Conservation (phyloP, 805 yeast genomes). For the Ogataea paraovalis region DNA sequence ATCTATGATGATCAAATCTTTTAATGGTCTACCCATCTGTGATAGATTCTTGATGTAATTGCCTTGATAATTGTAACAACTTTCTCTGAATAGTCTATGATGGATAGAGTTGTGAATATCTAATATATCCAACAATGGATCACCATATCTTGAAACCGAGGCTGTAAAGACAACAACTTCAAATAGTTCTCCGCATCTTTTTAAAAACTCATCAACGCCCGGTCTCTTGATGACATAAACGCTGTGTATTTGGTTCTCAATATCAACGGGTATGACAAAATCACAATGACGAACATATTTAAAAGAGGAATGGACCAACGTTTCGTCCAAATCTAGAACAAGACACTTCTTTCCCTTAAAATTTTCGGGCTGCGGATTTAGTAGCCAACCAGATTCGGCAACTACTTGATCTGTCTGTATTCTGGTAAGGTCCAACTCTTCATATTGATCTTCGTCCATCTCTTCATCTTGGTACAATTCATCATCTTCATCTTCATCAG, state of each 20-base stretch:
- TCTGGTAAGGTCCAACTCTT: constrained; percentile 52
- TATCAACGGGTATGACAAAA: constrained; percentile 95
- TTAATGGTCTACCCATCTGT: constrained; percentile 88
- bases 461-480: constrained; percentile 16
- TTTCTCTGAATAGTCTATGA: constrained; percentile 90
- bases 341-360: constrained; percentile 74
- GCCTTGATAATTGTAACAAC: constrained; percentile 91
- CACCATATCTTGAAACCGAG: constrained; percentile 91
- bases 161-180: constrained; percentile 98
- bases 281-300: constrained; percentile 90
- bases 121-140: constrained; percentile 85
- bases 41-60: constrained; percentile 91
- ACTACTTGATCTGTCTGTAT: constrained; percentile 71
- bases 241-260: constrained; percentile 86
- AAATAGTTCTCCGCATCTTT: constrained; percentile 74
- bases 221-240: constrained; percentile 97
- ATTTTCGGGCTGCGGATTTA: constrained; percentile 49
- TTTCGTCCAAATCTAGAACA: constrained; percentile 90
- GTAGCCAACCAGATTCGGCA: constrained; percentile 60
- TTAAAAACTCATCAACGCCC: constrained; percentile 92
- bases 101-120: constrained; percentile 75
- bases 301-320: constrained; percentile 92
- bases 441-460: constrained; percentile 14
- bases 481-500: constrained; percentile 9
- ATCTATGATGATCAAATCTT: constrained; percentile 84